These are phyloP conservation scores for Hypoxylon sp. DNA, from an alignment of 2,329 filamentous ascomycete species.

Conservation along the genomic window DNA sequence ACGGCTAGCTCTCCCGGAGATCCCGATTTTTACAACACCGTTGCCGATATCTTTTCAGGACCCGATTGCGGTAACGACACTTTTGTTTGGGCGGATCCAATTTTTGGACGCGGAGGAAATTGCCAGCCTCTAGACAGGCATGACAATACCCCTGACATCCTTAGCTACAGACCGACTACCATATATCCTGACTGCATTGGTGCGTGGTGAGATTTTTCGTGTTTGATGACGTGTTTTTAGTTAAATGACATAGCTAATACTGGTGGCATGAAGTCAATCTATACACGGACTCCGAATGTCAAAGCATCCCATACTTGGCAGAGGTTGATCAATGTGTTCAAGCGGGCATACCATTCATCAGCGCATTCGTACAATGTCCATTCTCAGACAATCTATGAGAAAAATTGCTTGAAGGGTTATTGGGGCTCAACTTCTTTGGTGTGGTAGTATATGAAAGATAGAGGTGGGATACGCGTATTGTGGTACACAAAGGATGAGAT, in stretches of 20 bases:
- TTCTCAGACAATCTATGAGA: conserved; percentile 26
- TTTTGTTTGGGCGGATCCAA: conserved; percentile 42
- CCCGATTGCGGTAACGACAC: conserved; percentile 33
- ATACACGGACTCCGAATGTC: conserved; percentile 37
- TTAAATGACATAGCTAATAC: conserved; percentile 2
- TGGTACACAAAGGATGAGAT: not conserved
- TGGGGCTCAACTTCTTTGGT: not conserved
- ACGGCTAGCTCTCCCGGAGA: conserved; percentile 23
- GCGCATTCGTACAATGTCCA: conserved; percentile 37
- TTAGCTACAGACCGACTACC: conserved; percentile 35
- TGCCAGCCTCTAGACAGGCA: conserved; percentile 40
- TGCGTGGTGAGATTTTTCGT: not conserved
- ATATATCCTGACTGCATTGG: conserved; percentile 40
- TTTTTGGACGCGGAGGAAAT: conserved; percentile 38
- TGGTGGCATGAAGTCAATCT: conserved; percentile 21
- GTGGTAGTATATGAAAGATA: not conserved
- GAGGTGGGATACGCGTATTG: not conserved
- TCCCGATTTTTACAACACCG: conserved; percentile 40
- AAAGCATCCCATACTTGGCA: conserved; percentile 28
- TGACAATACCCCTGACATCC: conserved; percentile 39
- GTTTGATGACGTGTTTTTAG: not conserved
- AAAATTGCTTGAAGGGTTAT: not conserved
- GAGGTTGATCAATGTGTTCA: conserved; percentile 38
- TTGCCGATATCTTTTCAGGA: conserved; percentile 36
- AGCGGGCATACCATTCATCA: conserved; percentile 39